phyloP scores from a whole-genome alignment of 352 stramenopile species.

The Pythium brachiatum region DNA sequence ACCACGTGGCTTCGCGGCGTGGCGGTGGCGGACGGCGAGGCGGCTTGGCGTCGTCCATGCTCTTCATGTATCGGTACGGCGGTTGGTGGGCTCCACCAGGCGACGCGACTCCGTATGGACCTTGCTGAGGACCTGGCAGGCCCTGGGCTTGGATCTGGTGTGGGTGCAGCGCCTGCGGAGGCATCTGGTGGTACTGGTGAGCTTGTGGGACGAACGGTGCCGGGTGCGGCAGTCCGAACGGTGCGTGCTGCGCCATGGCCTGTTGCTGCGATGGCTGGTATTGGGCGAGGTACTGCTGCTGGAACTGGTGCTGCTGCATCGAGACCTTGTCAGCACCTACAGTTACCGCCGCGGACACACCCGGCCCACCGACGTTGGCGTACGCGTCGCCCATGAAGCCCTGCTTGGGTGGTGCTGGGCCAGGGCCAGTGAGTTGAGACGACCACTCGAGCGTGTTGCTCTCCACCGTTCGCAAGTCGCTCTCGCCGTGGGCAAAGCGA shows the following conservation, averaged over 20 bases:
- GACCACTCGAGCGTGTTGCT: conserved; percentile 72
- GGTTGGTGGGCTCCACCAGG: conserved; percentile 25
- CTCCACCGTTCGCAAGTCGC: conserved; percentile 76
- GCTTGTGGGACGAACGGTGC: conserved; percentile 21
- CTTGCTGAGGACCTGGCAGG: conserved; percentile 13
- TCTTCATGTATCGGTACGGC: conserved; percentile 67
- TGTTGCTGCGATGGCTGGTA: conserved; percentile 2
- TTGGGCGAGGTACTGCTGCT: conserved; percentile 19
- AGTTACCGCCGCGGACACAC: background rate
- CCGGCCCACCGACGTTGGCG: background rate
- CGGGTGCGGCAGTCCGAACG: conserved; percentile 9
- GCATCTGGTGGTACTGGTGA: conserved; percentile 29
- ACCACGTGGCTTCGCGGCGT: conserved; percentile 57
- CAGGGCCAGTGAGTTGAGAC: conserved; percentile 42
- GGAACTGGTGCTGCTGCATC: conserved; percentile 14
- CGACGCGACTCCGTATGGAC: conserved; percentile 10
- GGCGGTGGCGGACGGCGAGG: conserved; percentile 16
- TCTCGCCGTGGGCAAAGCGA: conserved; percentile 82
- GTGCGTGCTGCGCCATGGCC: conserved; percentile 10
- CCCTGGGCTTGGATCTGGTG: conserved; percentile 15
- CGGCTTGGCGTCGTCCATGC: conserved; percentile 53
- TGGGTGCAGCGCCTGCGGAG: conserved; percentile 17
- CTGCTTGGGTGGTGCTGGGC: background rate
- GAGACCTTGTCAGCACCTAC: conserved; percentile 16
- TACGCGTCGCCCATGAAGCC: conserved; percentile 6